phyloP scores from a whole-genome alignment of 331 rosid genomes.

The Pyracantha coccinea region DNA sequence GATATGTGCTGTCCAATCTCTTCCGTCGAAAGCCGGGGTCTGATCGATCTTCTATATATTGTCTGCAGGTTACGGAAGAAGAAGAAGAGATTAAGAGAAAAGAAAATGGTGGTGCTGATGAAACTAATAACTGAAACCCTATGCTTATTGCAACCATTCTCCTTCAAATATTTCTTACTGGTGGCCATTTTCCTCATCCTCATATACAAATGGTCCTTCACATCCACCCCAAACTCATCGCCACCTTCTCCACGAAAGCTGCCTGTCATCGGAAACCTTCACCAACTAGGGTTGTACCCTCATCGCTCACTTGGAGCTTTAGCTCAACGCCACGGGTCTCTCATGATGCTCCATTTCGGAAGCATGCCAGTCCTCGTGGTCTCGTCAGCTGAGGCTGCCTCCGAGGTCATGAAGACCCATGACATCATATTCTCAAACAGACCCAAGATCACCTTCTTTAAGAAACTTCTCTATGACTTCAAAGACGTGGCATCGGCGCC shows the following conservation, averaged over 20 bases:
- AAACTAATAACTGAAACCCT: too few relatives aligned
- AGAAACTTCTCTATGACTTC: neutral
- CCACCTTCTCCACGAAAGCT: conserved; percentile 1
- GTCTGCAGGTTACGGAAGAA: too few relatives aligned
- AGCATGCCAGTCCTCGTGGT: neutral
- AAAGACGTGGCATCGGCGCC: neutral
- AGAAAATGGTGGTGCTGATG: too few relatives aligned
- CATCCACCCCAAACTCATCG: neutral
- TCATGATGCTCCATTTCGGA: conserved; percentile 2
- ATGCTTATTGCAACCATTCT: neutral
- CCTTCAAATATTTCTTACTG: neutral
- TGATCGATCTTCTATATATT: too few relatives aligned
- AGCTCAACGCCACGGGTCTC: conserved; percentile 3
- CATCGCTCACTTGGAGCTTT: neutral
- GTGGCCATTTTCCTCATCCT: conserved; percentile 1
- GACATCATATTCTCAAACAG: neutral
- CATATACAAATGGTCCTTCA: neutral
- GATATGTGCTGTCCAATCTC: too few relatives aligned
- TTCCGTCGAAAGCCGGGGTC: too few relatives aligned
- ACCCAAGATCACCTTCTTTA: neutral
- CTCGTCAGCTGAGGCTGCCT: neutral
- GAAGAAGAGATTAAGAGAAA: too few relatives aligned
- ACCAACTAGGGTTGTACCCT: neutral
- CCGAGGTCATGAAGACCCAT: neutral
- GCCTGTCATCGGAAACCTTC: conserved; percentile 11